Percentiles rank a stretch among this genome's conserved stretches.
Conservation (phyloP, 176 grass and related monocot species). For the Rhynchospora pubera region DNA sequence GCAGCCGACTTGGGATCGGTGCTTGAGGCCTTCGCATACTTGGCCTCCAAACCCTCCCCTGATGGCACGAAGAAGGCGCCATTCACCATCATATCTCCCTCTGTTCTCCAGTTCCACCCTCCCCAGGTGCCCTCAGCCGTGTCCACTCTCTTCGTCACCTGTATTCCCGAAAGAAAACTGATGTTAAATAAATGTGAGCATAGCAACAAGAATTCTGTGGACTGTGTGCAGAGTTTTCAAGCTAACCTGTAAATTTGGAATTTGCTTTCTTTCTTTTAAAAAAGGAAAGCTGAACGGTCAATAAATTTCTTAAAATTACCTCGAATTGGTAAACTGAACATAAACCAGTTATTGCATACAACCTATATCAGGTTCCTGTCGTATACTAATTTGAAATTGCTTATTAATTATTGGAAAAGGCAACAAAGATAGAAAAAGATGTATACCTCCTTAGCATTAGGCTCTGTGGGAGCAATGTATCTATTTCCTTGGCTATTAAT, state of each 20-base stretch:
- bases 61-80: slow-evolving; percentile 95
- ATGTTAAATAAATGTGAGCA: too few relatives aligned
- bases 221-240: not conserved
- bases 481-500: slow-evolving; percentile 97
- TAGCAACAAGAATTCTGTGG: too few relatives aligned
- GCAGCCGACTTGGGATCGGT: slow-evolving; percentile 55
- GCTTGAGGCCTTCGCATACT: slow-evolving; percentile 57
- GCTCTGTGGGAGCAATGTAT: slow-evolving; percentile 57
- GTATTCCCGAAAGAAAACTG: not conserved
- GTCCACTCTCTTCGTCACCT: slow-evolving; percentile 99
- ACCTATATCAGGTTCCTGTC: not conserved
- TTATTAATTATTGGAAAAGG: not conserved
- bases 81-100: slow-evolving; percentile 92
- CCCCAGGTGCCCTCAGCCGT: slow-evolving; percentile 58
- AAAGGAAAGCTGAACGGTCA: not conserved
- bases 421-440: not conserved
- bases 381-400: not conserved
- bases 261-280: not conserved
- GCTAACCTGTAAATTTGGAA: not conserved
- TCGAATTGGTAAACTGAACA: not conserved
- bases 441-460: slow-evolving; percentile 68
- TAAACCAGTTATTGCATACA: not conserved
- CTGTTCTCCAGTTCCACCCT: slow-evolving; percentile 95
- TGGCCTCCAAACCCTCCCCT: slow-evolving; percentile 60
- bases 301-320: not conserved